Base-by-base conservation (phyloP, 768 basidiomycete genomes). In the Tylopilus sp. region DNA sequence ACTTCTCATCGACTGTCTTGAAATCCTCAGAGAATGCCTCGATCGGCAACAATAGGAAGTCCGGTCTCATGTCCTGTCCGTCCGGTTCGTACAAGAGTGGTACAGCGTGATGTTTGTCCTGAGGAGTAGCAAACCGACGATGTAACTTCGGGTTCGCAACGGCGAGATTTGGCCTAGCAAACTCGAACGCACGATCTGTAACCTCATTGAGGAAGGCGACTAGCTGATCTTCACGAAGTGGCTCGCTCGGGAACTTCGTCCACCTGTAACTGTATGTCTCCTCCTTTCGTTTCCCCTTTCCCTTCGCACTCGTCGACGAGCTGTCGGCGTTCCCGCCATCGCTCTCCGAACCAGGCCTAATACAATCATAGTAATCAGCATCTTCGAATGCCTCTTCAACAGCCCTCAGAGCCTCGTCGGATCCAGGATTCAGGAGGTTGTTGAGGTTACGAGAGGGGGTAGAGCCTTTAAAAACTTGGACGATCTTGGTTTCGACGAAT, bases 241-340 rank as follows among this genome's bases (percentile, higher is more conserved):
- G 34, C 29, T 56, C 55, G 6, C 0, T 1, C 6, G 56, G 58
- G 19, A 53, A 59, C 1, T 36, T 30, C 36, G 5, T 7, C 58
- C 48, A 56, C 38, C n/a, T 34, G 38, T 52, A 59, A 7, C 37
- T 30, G 55, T 47, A 48, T 11, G 7, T n/a, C n/a, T n/a, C n/a
- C n/a, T n/a, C n/a, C n/a, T n/a, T n/a, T n/a, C 25, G 49, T 14
- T 28, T 22, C 28, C 13, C 33, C 14, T 50, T 36, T 6, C 45
- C 19, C 12, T 29, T 46, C 7, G n/a, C 19, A 8, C 25, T 25
- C 6, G 28, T 22, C 16, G 28, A 17, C 6, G 30, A 29, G 2
- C 13, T 46, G 19, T 2, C n/a, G n/a, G n/a, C n/a, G n/a, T n/a
- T n/a, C n/a, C n/a, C 6, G 16, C 3, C 4, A 2, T 26, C 19